Evolutionary conservation across 805 yeast species (phyloP).

Genomic region (Wickerhamomyces pijperi): DNA sequence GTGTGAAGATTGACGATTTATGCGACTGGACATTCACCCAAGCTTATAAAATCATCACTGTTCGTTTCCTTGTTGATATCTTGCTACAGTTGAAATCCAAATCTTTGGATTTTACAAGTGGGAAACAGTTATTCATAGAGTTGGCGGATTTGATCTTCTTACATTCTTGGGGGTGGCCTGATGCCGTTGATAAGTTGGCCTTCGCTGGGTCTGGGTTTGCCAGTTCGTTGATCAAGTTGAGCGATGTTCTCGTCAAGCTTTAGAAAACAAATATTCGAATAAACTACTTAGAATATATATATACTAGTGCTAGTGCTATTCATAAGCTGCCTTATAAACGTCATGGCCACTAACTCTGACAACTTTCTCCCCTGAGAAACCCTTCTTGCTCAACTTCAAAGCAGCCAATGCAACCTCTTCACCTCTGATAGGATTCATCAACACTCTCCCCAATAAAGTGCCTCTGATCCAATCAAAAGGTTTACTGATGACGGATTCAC

Average conservation of each 20-base stretch:
- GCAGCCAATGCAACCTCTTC: conserved; percentile 58
- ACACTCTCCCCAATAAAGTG: conserved; percentile 21
- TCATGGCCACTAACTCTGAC: conserved; percentile 21
- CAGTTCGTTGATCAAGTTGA: not conserved
- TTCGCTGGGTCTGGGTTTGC: not conserved
- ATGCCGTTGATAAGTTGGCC: not conserved
- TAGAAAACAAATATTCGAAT: too few relatives aligned
- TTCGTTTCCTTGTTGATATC: not conserved
- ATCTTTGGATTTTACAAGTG: not conserved
- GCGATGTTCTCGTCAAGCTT: not conserved
- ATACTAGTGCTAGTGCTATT: not conserved
- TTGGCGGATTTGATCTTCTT: not conserved
- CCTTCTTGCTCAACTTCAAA: conserved; percentile 21
- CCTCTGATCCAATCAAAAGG: conserved; percentile 21
- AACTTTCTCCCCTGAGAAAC: conserved; percentile 16
- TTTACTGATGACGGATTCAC: conserved; percentile 17
- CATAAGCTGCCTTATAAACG: conserved; percentile 7
- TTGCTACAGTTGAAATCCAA: too few relatives aligned
- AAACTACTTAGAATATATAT: too few relatives aligned
- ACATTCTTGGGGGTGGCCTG: not conserved
- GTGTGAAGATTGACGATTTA: not conserved
- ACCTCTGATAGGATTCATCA: conserved; percentile 43
- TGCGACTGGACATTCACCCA: not conserved
- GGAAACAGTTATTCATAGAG: too few relatives aligned
- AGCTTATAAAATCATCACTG: not conserved